Evolutionary conservation across 371 early-diverging fungal species (phyloP).

Genomic region (Rhizomucor miehei): DNA sequence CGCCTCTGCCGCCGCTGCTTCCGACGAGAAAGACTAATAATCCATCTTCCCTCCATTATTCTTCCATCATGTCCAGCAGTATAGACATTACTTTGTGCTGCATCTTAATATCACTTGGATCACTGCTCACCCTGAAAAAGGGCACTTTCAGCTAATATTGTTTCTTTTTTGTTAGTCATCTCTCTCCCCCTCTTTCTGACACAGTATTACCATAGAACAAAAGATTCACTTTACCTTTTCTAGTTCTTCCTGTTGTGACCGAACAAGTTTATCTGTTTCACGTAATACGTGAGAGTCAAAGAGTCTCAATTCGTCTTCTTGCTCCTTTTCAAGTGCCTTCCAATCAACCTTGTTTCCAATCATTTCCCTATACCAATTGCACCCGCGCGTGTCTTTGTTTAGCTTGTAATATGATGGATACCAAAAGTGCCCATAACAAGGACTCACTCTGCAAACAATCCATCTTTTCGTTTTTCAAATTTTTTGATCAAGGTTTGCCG

Average conservation of each 20-base stretch:
- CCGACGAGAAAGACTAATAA: neutral
- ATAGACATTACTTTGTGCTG: conserved; percentile 40
- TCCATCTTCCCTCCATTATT: conserved; percentile 2
- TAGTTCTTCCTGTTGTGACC: conserved; percentile 25
- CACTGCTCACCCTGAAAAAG: conserved; percentile 29
- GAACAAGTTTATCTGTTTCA: conserved; percentile 31
- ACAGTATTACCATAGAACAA: too few species aligned
- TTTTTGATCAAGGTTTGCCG: conserved; percentile 22
- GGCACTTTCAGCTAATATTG: conserved; percentile 31
- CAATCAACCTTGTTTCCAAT: neutral
- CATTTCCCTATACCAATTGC: neutral
- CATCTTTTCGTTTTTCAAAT: conserved; percentile 28
- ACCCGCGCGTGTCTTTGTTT: neutral
- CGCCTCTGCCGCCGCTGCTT: neutral
- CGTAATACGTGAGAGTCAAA: conserved; percentile 33
- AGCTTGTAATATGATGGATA: neutral
- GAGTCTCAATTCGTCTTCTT: conserved; percentile 19
- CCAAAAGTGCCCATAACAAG: too few species aligned
- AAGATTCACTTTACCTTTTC: conserved; percentile 14
- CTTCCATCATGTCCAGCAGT: conserved; percentile 37
- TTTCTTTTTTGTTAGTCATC: neutral
- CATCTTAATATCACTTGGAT: conserved; percentile 26
- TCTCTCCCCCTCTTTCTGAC: neutral
- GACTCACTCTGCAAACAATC: conserved; percentile 32
- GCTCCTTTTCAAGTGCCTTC: conserved; percentile 18